phyloP scores from a whole-genome alignment of 148 eudicot genomes.

The Chenopodium quinoa region DNA sequence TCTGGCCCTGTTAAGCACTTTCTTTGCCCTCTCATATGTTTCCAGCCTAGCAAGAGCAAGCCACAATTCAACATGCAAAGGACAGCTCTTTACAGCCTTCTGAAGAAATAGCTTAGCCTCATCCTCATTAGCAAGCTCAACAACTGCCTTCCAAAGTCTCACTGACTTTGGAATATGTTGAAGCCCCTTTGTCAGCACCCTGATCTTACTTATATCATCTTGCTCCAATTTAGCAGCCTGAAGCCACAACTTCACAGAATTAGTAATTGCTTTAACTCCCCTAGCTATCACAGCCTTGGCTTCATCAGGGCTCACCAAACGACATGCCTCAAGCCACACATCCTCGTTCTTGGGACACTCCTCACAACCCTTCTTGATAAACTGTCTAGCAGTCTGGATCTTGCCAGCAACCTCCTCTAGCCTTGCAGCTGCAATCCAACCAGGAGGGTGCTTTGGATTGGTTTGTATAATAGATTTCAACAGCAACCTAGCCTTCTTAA shows the following conservation, averaged over 20 bases:
- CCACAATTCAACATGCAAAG: slow-evolving; percentile 90
- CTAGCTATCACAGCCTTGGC: slow-evolving; percentile 93
- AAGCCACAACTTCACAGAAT: slow-evolving; percentile 93
- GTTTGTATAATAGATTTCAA: slow-evolving; percentile 79
- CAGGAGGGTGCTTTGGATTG: slow-evolving; percentile 91
- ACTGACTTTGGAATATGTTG: slow-evolving; percentile 91
- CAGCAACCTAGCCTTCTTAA: slow-evolving; percentile 82
- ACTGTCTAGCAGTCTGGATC: slow-evolving; percentile 65
- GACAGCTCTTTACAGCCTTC: slow-evolving; percentile 94
- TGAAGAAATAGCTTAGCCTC: slow-evolving; percentile 74
- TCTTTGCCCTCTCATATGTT: slow-evolving; percentile 84
- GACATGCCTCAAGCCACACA: slow-evolving; percentile 91
- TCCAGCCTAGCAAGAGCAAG: slow-evolving; percentile 91
- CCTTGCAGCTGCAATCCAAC: slow-evolving; percentile 98
- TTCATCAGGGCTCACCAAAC: slow-evolving; percentile 64
- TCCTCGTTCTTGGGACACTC: slow-evolving; percentile 95
- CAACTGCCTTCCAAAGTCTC: slow-evolving; percentile 93
- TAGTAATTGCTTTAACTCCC: slow-evolving; percentile 83
- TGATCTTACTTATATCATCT: slow-evolving; percentile 67
- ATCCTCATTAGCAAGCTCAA: slow-evolving; percentile 91
- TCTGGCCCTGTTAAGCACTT: slow-evolving; percentile 85
- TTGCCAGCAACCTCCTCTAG: slow-evolving; percentile 96
- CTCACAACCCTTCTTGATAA: slow-evolving; percentile 80
- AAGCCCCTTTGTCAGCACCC: slow-evolving; percentile 88
- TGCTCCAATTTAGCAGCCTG: slow-evolving; percentile 86